Evolutionary conservation across 2,329 filamentous ascomycete genomes (phyloP).

Genomic region (Trichoderma atroviride): DNA sequence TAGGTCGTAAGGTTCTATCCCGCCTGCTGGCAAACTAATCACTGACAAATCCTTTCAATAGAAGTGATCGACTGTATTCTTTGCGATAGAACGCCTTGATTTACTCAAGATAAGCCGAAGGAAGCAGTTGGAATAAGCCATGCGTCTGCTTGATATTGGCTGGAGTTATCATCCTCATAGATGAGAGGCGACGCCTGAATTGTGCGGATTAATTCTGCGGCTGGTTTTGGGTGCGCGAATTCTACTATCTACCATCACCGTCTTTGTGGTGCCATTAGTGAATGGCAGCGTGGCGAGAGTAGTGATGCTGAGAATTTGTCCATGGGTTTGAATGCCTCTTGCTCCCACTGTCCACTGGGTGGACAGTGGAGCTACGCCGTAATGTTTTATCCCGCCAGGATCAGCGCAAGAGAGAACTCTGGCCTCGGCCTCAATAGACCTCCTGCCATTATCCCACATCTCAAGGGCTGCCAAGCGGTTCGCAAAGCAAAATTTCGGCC

Average conservation of each 20-base stretch:
- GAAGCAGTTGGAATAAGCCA: constrained; percentile 29
- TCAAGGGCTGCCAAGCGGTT: no score
- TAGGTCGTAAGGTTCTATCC: no score
- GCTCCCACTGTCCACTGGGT: no score
- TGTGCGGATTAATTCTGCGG: background rate
- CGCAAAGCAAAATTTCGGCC: no score
- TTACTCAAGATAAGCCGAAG: background rate
- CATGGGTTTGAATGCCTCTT: constrained; percentile 28
- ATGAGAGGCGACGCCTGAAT: background rate
- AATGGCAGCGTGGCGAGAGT: constrained; percentile 20
- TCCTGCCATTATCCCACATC: no score
- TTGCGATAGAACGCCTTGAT: background rate
- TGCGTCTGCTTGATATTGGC: background rate
- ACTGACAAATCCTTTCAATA: constrained; percentile 29
- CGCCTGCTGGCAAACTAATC: background rate
- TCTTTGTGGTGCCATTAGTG: background rate
- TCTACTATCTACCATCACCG: constrained; percentile 31
- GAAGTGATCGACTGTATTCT: constrained; percentile 27
- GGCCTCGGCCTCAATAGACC: no score
- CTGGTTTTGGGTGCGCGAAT: constrained; percentile 26
- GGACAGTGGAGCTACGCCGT: no score
- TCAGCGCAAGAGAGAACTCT: no score
- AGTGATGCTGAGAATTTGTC: constrained; percentile 26
- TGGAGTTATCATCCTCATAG: constrained; percentile 1
- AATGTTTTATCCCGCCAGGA: no score